phyloP scores from a whole-genome alignment of 257 asterid genomes.

The Solanum bulbocastanum region DNA sequence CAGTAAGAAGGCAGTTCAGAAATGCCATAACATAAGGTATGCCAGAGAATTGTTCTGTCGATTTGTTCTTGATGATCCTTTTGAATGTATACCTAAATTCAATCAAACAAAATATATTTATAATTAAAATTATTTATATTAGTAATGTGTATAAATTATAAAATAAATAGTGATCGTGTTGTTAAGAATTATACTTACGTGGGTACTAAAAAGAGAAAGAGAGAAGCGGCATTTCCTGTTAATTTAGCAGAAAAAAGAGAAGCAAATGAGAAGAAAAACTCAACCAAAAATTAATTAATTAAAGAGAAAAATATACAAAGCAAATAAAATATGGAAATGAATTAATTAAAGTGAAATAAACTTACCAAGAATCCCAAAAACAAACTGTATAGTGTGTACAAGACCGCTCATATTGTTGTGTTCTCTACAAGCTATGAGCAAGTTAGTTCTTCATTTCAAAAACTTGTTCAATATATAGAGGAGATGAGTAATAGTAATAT shows the following conservation, averaged over 20 bases:
- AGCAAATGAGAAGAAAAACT: neutral
- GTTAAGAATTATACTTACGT: constrained; percentile 18
- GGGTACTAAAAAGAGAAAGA: constrained; percentile 80
- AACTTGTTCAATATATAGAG: neutral
- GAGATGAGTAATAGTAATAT: too few relatives aligned
- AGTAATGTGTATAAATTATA: neutral
- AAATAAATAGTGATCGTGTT: neutral
- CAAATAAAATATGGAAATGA: neutral
- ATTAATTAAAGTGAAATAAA: neutral
- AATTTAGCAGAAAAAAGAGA: neutral
- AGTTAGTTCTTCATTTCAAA: neutral
- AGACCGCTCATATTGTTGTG: neutral
- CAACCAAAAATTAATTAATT: neutral
- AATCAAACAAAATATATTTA: neutral
- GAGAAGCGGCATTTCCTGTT: constrained; percentile 54
- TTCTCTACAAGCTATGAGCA: neutral
- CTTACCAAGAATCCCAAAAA: constrained; percentile 58
- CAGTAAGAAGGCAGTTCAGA: constrained; percentile 74
- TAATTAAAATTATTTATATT: neutral
- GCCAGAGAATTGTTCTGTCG: constrained; percentile 79
- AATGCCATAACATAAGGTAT: constrained; percentile 71
- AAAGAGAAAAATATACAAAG: neutral
- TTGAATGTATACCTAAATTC: constrained; percentile 63
- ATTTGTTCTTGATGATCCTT: constrained; percentile 43
- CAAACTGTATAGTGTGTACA: constrained; percentile 31